Base-by-base conservation (phyloP, 1,284 basidiomycete species). In the Puccinia coronata region DNA sequence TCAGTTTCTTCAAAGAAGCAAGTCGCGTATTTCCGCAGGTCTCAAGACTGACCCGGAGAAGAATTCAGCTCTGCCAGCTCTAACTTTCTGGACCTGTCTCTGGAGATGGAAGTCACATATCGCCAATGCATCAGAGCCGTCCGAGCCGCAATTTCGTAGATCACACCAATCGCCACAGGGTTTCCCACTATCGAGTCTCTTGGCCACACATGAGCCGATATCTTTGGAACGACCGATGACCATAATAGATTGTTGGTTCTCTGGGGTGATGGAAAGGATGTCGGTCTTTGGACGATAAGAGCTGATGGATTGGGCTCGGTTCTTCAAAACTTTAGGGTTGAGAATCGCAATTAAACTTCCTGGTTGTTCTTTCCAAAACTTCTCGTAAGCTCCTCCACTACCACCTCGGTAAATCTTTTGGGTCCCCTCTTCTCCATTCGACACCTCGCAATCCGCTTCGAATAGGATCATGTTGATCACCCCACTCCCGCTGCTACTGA, bases 361-460 rank as follows among this genome's bases (percentile, higher is more conserved):
- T 82, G 95, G 92, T 70, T 90, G 90, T 82, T 96, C 87, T 85
- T 93, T 93, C 81, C 92, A 91, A 87, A 93, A 90, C 83, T 88
- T 89, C 86, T 98, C 96, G 85, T 94, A 99, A 0, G 96, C 96
- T 8, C 96, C 96, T 1, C 91, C 90, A 83, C 93, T 95, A 0
- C 96, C 96, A 0, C 96, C 95, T 82, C 89, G 90, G 85, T 94
- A 96, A 0, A 91, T 83, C 84, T 91, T 92, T 49, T 82, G 83
- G 53, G 82, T 81, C 73, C 75, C 81, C 31, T 82, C 82, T 31
- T 82, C 71, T 49, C 80, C 82, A 74, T 83, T 82, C 31, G 82
- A 70, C 43, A 31, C 71, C 36, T n/a, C 65, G 76, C n/a, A 47
- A 57, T 84, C 82, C 82, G 95, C 89, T 86, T 98, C 94, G 84